A percentile compares a stretch with the other conserved stretches of the same genome.
phyloP scores from a whole-genome alignment of 345 rosid genomes.

The Hibiscus mutabilis region DNA sequence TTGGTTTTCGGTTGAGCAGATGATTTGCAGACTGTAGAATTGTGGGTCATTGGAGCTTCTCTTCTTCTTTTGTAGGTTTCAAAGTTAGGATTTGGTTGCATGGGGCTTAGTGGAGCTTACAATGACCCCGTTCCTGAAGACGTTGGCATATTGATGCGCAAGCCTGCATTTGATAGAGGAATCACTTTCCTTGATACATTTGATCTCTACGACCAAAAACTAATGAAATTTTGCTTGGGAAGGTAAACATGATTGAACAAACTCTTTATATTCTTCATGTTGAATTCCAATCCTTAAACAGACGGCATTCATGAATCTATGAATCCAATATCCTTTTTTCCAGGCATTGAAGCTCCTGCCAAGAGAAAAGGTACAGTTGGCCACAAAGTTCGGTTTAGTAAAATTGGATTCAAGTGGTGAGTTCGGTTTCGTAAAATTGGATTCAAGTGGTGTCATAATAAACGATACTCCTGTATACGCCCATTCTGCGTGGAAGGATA shows the following conservation, averaged over 20 bases:
- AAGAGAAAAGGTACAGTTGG: constrained; percentile 28
- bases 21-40: no score
- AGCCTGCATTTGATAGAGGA: constrained; percentile 22
- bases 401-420: not conserved
- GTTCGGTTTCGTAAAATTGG: constrained; percentile 18
- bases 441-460: no score
- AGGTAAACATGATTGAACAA: constrained; percentile 8
- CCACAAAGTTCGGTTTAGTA: constrained; percentile 31
- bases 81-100: constrained; percentile 35
- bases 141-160: constrained; percentile 22
- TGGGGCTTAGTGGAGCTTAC: constrained; percentile 26
- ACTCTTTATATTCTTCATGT: not conserved
- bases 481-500: no score
- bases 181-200: constrained; percentile 34
- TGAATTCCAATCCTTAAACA: no score
- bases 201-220: constrained; percentile 26
- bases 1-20: no score
- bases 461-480: no score
- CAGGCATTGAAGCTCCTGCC: constrained; percentile 36
- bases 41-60: not conserved
- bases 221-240: constrained; percentile 29
- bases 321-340: not conserved
- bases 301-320: no score
- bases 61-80: constrained; percentile 20
- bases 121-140: constrained; percentile 28